phyloP scores from a whole-genome alignment of 2,329 filamentous ascomycete genomes.

The Trichophyton rubrum region DNA sequence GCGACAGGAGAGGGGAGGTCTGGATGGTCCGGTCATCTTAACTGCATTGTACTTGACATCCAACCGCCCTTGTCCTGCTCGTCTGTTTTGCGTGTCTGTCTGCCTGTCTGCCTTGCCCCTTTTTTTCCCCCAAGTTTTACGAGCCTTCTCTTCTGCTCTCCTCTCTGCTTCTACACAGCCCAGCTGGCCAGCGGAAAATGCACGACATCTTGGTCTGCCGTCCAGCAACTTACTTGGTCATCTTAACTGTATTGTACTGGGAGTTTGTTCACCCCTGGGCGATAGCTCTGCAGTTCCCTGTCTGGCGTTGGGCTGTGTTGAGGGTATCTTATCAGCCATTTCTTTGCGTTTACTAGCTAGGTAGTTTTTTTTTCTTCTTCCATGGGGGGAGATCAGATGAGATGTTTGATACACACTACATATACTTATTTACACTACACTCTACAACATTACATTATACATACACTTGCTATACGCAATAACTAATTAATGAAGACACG shows the following conservation, averaged over 20 bases:
- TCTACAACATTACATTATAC: not conserved
- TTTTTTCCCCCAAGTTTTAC: not conserved
- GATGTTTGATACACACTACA: not conserved
- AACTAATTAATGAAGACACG: not conserved
- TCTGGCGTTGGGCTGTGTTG: not conserved
- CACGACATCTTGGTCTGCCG: not conserved
- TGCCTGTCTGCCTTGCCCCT: not conserved
- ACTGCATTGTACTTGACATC: not conserved
- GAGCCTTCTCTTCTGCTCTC: not conserved
- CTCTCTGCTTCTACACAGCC: not conserved
- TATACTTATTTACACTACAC: not conserved
- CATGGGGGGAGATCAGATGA: not conserved
- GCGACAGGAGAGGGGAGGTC: no score
- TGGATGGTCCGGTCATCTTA: not conserved
- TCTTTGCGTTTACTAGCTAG: not conserved
- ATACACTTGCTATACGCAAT: not conserved
- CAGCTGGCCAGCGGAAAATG: not conserved
- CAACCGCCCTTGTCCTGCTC: not conserved
- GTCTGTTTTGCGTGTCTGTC: not conserved
- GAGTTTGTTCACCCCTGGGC: not conserved
- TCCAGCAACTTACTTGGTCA: constrained; percentile 18
- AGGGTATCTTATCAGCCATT: not conserved
- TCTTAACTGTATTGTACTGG: constrained; percentile 28
- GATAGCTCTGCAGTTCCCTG: not conserved
- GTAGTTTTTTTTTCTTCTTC: not conserved